These are phyloP conservation scores for Starmera quercuum DNA, from an alignment of 805 yeast species.

Conservation along the genomic window DNA sequence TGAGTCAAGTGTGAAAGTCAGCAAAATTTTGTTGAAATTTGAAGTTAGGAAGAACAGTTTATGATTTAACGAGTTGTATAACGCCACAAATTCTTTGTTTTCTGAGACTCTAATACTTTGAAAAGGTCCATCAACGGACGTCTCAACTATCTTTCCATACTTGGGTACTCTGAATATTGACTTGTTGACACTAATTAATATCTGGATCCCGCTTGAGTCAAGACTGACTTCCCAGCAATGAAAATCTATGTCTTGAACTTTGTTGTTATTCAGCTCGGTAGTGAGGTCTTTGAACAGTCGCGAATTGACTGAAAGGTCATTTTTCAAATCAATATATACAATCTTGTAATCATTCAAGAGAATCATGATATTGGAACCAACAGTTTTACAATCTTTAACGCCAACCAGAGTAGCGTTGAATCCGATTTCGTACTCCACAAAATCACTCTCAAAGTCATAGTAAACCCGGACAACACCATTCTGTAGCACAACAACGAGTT, in stretches of 20 bases:
- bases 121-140: slow-evolving; percentile 45
- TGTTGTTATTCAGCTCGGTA: slow-evolving; percentile 8
- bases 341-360: slow-evolving; percentile 34
- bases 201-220: slow-evolving; percentile 9
- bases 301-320: slow-evolving; percentile 19
- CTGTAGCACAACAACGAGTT: slow-evolving; percentile 46
- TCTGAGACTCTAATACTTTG: slow-evolving; percentile 38
- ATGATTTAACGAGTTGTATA: slow-evolving; percentile 32
- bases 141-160: slow-evolving; percentile 4
- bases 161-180: slow-evolving; percentile 5
- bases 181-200: slow-evolving; percentile 7
- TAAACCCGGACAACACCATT: slow-evolving; percentile 50
- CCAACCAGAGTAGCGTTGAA: slow-evolving; percentile 24
- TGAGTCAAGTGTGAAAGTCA: slow-evolving; percentile 18
- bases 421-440: slow-evolving; percentile 42
- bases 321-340: slow-evolving; percentile 28
- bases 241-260: slow-evolving; percentile 3
- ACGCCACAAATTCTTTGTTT: slow-evolving; percentile 46
- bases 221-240: slow-evolving; percentile 13
- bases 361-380: slow-evolving; percentile 37
- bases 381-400: slow-evolving; percentile 29
- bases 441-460: slow-evolving; percentile 60
- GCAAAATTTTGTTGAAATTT: slow-evolving; percentile 20
- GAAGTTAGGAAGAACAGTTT: slow-evolving; percentile 43
- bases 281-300: slow-evolving; percentile 14